Evolutionary conservation across 2,329 filamentous ascomycete genomes (phyloP), one percentile per base, ranked within the genome.

Genomic region (Fusarium verticillioides): DNA sequence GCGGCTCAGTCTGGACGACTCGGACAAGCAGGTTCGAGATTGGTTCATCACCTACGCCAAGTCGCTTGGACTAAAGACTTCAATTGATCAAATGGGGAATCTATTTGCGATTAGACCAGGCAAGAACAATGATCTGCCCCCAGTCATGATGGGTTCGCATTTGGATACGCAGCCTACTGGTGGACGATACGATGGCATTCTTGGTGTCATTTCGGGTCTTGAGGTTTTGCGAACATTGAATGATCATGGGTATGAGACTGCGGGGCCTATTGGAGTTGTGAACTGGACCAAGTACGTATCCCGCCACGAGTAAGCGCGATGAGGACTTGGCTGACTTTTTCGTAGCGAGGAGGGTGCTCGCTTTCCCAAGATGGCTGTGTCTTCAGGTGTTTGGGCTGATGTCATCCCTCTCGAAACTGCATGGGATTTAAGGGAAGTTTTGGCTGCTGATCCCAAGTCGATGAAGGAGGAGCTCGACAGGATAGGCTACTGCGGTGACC

Each of bases 41-140:
- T 65, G 63, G 63, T 65, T 65, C 40, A 64, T 65, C 16, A 12
- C 28, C 9, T 63, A 65, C 8, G 63, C 63, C 15, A 65, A 64
- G 6, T 64, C 63, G 8, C 59, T 65, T 0, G 36, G 36, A 1
- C 37, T 52, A 1, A 65, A 56, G 0, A 56, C 40, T 0, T 64
- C 44, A 0, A 26, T 65, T 4, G 63, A 65, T 18, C 59, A 65
- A 15, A 65, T 65, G 63, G 63, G 63, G 1, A 65, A 65, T 0
- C 3, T 65, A 8, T 65, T 65, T 9, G 63, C 60, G 4, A 57
- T 66, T 2, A 16, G 63, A 0, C 5, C 47, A 0, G 63, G 63
- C 7, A 66, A 42, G 18, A 66, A 64, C 23, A 64, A 66, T 7
- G 30, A 26, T 3, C 1, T 47, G 0, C 60, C 63, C 0, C 63